phyloP scores from a whole-genome alignment of 345 rosid genomes.

The Lepidium sativum region DNA sequence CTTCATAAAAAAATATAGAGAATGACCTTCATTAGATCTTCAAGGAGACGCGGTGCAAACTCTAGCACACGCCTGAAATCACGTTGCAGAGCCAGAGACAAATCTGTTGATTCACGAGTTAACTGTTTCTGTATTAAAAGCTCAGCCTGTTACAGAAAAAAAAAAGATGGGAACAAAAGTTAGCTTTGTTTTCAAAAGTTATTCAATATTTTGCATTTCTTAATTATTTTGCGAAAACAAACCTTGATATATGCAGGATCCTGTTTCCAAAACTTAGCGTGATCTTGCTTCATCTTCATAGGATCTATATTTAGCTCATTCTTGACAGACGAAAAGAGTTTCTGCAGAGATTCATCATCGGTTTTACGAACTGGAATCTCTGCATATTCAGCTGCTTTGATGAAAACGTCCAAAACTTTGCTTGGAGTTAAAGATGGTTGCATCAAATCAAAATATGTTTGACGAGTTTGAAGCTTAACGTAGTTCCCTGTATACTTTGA shows the following conservation, averaged over 20 bases:
- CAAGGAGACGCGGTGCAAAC: slow-evolving; percentile 92
- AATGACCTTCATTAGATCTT: slow-evolving; percentile 84
- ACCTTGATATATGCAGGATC: slow-evolving; percentile 86
- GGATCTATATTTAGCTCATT: slow-evolving; percentile 84
- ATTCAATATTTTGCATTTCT: neutral
- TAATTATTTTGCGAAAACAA: neutral
- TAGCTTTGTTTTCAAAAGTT: neutral
- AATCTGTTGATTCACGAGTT: slow-evolving; percentile 51
- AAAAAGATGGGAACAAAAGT: neutral
- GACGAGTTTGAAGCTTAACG: slow-evolving; percentile 90
- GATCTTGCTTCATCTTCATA: slow-evolving; percentile 94
- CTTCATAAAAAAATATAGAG: neutral
- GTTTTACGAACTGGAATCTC: slow-evolving; percentile 93
- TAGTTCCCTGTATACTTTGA: slow-evolving; percentile 90
- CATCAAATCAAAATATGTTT: slow-evolving; percentile 68
- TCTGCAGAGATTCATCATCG: slow-evolving; percentile 79
- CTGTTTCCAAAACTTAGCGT: slow-evolving; percentile 96
- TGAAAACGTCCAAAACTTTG: slow-evolving; percentile 88
- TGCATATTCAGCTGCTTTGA: slow-evolving; percentile 84
- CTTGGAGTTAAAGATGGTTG: slow-evolving; percentile 81
- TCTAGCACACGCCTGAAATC: slow-evolving; percentile 79
- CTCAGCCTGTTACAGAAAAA: slow-evolving; percentile 50
- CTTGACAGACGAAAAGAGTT: slow-evolving; percentile 72
- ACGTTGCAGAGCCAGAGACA: slow-evolving; percentile 58
- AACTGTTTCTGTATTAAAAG: slow-evolving; percentile 91